phyloP scores from a whole-genome alignment of 495 filamentous ascomycete genomes.

The Penicillium bovifimosum region DNA sequence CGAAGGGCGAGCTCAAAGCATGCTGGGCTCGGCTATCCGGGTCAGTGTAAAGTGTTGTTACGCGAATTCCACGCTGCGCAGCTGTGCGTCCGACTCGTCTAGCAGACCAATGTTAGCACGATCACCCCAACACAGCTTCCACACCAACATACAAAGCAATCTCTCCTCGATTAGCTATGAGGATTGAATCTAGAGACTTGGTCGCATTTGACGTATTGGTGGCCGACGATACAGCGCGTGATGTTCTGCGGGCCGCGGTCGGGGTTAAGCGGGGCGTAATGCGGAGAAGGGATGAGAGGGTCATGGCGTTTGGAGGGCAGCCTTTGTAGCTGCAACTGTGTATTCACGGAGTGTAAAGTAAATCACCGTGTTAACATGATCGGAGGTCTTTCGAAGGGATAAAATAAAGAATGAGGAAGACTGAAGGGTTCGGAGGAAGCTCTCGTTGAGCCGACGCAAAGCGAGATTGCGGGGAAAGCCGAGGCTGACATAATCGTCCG shows the following conservation, averaged over 20 bases:
- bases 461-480: constrained; percentile 40
- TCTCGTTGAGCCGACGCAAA: constrained; percentile 39
- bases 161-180: constrained; percentile 96
- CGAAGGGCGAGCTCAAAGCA: constrained; percentile 74
- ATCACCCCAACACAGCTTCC: neutral
- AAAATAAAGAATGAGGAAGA: constrained; percentile 6
- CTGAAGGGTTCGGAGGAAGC: constrained; percentile 4
- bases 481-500: constrained; percentile 20
- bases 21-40: constrained; percentile 85
- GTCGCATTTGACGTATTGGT: constrained; percentile 16
- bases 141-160: constrained; percentile 66
- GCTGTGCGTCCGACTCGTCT: constrained; percentile 85
- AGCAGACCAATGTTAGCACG: constrained; percentile 7
- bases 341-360: neutral
- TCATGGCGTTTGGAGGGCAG: constrained; percentile 27
- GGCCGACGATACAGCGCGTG: constrained; percentile 34
- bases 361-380: constrained; percentile 19
- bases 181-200: constrained; percentile 68
- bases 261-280: constrained; percentile 37
- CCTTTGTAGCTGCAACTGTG: constrained; percentile 5
- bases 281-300: constrained; percentile 45
- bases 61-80: constrained; percentile 79
- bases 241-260: constrained; percentile 29
- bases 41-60: constrained; percentile 92
- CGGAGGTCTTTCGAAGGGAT: constrained; percentile 2